Conservation (phyloP, 177 flowering plant genomes). For the Vitis hybrid region DNA sequence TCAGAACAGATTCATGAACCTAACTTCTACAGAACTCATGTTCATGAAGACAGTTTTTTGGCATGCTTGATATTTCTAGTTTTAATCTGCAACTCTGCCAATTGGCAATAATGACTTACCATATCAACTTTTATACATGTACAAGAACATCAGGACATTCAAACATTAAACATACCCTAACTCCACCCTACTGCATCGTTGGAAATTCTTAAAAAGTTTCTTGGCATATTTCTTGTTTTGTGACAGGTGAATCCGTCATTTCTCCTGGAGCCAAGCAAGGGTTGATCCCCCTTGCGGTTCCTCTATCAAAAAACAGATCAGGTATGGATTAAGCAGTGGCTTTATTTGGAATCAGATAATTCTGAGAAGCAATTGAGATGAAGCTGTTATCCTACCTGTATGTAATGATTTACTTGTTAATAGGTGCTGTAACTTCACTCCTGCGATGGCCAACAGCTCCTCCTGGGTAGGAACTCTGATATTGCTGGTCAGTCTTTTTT, state of each 20-base stretch:
- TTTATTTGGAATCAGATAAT: slow-evolving; percentile 1
- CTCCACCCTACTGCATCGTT: no score
- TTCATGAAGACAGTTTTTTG: no score
- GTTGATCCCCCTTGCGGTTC: slow-evolving; percentile 75
- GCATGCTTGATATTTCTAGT: no score
- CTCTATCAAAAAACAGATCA: slow-evolving; percentile 61
- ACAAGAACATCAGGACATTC: no score
- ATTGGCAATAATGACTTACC: no score
- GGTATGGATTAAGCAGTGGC: slow-evolving; percentile 30
- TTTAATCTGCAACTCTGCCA: no score
- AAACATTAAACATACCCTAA: no score
- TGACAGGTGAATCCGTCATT: slow-evolving; percentile 63
- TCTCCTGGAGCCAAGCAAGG: slow-evolving; percentile 85
- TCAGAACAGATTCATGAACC: no score
- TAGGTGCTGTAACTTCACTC: slow-evolving; percentile 76
- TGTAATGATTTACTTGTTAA: slow-evolving; percentile 2
- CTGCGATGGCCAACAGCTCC: slow-evolving; percentile 98
- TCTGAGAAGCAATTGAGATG: background rate
- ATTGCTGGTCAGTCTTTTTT: background rate
- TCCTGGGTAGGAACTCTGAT: slow-evolving; percentile 50
- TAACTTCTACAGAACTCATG: no score
- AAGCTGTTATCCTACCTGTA: background rate
- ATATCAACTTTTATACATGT: no score
- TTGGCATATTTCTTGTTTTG: slow-evolving; percentile 3
- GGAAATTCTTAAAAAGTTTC: background rate